phyloP scores from a whole-genome alignment of 306 rosid species.

The Vigna unguiculata region DNA sequence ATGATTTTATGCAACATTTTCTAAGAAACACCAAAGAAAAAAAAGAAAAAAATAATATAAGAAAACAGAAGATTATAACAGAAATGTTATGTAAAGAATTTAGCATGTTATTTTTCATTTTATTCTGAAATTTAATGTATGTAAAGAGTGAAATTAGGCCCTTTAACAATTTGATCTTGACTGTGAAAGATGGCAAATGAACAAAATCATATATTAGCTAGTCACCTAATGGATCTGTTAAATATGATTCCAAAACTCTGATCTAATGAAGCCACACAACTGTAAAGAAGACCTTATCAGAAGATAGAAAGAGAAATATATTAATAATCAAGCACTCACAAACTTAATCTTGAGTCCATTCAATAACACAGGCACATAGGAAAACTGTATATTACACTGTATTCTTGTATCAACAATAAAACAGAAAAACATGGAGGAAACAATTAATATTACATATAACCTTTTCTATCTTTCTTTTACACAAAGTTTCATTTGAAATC shows the following conservation, averaged over 20 bases:
- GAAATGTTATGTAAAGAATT: not conserved
- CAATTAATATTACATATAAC: conserved; percentile 13
- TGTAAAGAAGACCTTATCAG: not conserved
- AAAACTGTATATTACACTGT: conserved; percentile 40
- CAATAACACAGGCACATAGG: conserved; percentile 21
- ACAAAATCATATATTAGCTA: no score
- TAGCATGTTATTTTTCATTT: not conserved
- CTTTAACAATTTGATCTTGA: conserved; percentile 4
- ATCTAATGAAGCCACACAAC: not conserved
- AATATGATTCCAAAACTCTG: conserved; percentile 28
- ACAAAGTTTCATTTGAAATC: conserved; percentile 39
- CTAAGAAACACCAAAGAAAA: not conserved
- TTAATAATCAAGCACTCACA: not conserved
- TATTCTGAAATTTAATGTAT: not conserved
- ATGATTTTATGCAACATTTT: not conserved
- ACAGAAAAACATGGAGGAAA: conserved; percentile 37
- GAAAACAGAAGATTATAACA: not conserved
- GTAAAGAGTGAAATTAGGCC: not conserved
- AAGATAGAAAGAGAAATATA: conserved; percentile 6
- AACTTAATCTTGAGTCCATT: conserved; percentile 19
- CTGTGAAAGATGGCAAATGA: not conserved
- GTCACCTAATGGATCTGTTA: conserved; percentile 11
- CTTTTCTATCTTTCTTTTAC: conserved; percentile 34
- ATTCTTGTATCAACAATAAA: conserved; percentile 43
- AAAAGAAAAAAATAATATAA: not conserved